Evolutionary conservation across 1,139 yeast species (phyloP).

Genomic region (Waltiozyma solani): DNA sequence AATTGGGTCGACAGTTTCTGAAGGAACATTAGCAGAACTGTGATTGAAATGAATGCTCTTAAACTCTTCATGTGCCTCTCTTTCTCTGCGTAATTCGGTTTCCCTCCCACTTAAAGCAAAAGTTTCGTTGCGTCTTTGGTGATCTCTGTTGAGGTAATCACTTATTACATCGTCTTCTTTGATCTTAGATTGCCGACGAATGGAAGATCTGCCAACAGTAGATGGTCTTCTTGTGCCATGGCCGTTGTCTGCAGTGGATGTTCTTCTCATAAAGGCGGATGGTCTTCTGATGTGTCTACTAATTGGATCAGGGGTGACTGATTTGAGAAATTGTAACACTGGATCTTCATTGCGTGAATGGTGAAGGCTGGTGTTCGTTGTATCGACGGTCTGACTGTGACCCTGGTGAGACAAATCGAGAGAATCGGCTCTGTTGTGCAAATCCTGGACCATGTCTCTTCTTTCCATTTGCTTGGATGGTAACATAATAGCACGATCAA

Average conservation of each 20-base stretch:
- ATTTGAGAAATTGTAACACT: conserved; percentile 18
- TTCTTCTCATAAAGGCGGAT: conserved; percentile 9
- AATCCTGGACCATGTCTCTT: conserved; percentile 60
- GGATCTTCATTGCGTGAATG: no score
- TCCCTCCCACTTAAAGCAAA: neutral
- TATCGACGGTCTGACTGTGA: conserved; percentile 13
- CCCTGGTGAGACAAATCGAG: neutral
- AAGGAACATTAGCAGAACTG: neutral
- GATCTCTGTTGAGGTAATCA: neutral
- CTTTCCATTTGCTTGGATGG: conserved; percentile 62
- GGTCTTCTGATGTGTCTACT: conserved; percentile 15
- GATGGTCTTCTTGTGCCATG: neutral
- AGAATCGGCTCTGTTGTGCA: conserved; percentile 24
- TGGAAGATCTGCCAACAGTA: neutral
- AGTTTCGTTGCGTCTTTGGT: neutral
- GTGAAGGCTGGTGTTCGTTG: conserved; percentile 1
- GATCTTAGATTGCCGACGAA: neutral
- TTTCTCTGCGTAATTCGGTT: neutral
- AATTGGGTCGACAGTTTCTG: neutral
- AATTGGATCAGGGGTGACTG: conserved; percentile 18
- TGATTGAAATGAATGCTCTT: conserved; percentile 8
- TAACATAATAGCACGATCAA: conserved; percentile 89
- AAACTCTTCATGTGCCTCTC: neutral
- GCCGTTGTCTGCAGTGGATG: neutral
- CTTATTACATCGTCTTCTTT: neutral